Conservation (phyloP, 768 basidiomycete genomes). For the Naganishia vaughanmartiniae region DNA sequence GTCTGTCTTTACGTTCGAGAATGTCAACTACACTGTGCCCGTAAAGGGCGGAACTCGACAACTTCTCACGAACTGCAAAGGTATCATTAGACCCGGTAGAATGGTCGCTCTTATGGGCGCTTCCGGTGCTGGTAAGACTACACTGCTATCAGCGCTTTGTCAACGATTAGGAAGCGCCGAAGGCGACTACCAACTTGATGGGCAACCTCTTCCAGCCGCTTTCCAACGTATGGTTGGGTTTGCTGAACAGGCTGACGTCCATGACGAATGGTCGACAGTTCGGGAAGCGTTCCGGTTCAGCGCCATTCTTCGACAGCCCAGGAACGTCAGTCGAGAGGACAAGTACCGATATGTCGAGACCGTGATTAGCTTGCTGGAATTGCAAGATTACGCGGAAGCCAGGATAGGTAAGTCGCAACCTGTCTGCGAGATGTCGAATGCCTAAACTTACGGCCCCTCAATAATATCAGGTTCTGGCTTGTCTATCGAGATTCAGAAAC, state of each 20-base stretch:
- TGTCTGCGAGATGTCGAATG: background rate
- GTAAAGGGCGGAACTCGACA: conserved; percentile 50
- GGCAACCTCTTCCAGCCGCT: conserved; percentile 49
- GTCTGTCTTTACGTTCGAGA: conserved; percentile 69
- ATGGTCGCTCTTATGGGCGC: conserved; percentile 57
- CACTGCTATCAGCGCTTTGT: conserved; percentile 51
- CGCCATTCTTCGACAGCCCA: conserved; percentile 68
- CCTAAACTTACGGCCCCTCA: background rate
- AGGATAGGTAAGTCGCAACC: conserved; percentile 1
- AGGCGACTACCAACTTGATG: conserved; percentile 54
- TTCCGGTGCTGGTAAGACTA: conserved; percentile 56
- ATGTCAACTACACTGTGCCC: conserved; percentile 58
- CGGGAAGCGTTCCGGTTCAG: conserved; percentile 72
- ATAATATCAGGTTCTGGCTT: conserved; percentile 37
- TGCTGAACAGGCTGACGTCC: conserved; percentile 48
- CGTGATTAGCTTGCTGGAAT: conserved; percentile 73
- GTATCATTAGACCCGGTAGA: conserved; percentile 54
- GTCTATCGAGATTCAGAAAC: conserved; percentile 44
- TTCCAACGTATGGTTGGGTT: conserved; percentile 56
- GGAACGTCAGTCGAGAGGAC: conserved; percentile 61
- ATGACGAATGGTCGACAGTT: conserved; percentile 50
- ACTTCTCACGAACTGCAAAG: conserved; percentile 51
- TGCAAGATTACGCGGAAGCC: conserved; percentile 21
- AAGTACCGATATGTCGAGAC: conserved; percentile 65
- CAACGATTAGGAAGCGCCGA: conserved; percentile 43